Evolutionary conservation across 768 basidiomycete species (phyloP).

Genomic region (Lanmaoa pseudosensibilis): DNA sequence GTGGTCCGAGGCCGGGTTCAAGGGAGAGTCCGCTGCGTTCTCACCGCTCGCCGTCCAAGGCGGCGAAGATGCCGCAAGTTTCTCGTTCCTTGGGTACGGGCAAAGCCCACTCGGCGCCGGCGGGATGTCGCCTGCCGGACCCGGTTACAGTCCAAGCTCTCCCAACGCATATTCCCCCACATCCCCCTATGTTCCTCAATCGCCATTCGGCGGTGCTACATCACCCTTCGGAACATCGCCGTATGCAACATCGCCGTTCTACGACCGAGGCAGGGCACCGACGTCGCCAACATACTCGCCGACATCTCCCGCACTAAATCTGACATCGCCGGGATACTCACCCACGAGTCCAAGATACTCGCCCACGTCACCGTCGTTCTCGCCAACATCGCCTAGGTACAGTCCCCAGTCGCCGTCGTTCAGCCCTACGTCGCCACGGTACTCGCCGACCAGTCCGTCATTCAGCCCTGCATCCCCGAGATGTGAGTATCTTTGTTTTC

Average conservation of each 20-base stretch:
- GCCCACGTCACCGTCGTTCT: constrained; percentile 81
- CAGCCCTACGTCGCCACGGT: constrained; percentile 85
- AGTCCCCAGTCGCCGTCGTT: constrained; percentile 90
- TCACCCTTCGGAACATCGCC: constrained; percentile 82
- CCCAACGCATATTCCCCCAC: constrained; percentile 88
- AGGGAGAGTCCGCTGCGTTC: constrained; percentile 87
- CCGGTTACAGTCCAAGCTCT: constrained; percentile 89
- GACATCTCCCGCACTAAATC: constrained; percentile 78
- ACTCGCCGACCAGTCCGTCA: constrained; percentile 87
- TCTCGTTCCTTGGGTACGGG: constrained; percentile 75
- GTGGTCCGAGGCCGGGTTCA: constrained; percentile 75
- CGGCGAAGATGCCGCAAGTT: constrained; percentile 78
- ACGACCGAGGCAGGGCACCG: constrained; percentile 58
- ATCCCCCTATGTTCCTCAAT: constrained; percentile 85
- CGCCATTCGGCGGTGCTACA: constrained; percentile 78
- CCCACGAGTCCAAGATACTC: constrained; percentile 81
- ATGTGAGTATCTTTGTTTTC: constrained; percentile 50
- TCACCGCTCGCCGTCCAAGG: constrained; percentile 90
- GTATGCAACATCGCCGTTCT: constrained; percentile 85
- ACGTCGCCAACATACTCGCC: constrained; percentile 89
- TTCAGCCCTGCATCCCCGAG: constrained; percentile 94
- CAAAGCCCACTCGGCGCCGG: constrained; percentile 83
- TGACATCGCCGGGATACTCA: constrained; percentile 73
- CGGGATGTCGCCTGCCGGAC: constrained; percentile 85
- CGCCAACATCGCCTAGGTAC: constrained; percentile 81